A percentile compares a stretch with the other conserved stretches of the same genome.
These are phyloP conservation scores for Coelastrella sp. DNA, from an alignment of 139 green algal species.

Conservation along the genomic window DNA sequence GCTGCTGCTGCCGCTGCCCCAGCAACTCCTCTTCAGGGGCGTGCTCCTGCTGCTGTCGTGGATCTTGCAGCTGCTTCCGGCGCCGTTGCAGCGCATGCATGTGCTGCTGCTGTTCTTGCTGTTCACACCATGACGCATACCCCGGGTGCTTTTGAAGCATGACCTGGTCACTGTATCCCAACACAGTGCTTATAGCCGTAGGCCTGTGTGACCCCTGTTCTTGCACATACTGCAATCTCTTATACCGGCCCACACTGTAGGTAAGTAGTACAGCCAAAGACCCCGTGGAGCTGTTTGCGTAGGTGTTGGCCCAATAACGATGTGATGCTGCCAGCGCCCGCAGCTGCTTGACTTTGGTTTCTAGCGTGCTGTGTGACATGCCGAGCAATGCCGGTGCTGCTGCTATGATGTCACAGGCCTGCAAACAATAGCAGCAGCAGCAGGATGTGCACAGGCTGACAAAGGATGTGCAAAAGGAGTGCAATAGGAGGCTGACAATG, in stretches of 20 bases:
- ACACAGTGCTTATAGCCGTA: not conserved
- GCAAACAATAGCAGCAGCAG: not conserved
- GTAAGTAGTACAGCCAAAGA: conserved; percentile 21
- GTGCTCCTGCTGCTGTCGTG: not conserved
- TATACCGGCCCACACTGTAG: conserved; percentile 12
- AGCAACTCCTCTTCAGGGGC: not conserved
- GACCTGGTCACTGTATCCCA: not conserved
- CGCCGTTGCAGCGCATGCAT: not conserved
- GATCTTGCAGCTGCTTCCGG: not conserved
- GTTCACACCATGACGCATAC: not conserved
- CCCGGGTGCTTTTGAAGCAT: conserved; percentile 15
- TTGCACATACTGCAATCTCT: not conserved
- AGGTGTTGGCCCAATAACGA: not conserved
- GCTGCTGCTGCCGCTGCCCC: not conserved
- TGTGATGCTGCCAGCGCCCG: not conserved
- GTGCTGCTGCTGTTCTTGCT: conserved; percentile 14
- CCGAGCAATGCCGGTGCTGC: conserved; percentile 32
- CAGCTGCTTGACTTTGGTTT: not conserved
- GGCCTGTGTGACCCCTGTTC: not conserved
- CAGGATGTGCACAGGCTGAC: too few species aligned
- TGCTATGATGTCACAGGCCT: not conserved
- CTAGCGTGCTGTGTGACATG: not conserved
- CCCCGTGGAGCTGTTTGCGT: not conserved
- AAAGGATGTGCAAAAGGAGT: not conserved
- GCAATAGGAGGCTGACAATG: not conserved